These are phyloP conservation scores for Anethum foeniculum DNA, from an alignment of 140 eudicot genomes.

Conservation along the genomic window DNA sequence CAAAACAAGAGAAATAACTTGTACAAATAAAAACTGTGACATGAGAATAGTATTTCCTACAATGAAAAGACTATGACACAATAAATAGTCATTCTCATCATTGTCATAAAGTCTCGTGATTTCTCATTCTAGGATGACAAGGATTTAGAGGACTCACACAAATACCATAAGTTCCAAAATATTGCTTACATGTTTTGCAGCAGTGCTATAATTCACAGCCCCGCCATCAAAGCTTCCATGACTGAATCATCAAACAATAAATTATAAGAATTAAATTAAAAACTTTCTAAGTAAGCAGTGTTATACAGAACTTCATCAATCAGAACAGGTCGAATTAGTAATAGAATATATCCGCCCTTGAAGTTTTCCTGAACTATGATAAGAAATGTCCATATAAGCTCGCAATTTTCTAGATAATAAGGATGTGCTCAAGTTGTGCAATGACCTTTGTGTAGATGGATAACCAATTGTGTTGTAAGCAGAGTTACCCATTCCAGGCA, in stretches of 20 bases:
- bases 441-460: conserved; percentile 99
- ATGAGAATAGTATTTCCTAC: neutral
- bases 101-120: neutral
- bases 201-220: conserved; percentile 19
- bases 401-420: conserved; percentile 31
- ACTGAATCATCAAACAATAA: conserved; percentile 30
- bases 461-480: conserved; percentile 97
- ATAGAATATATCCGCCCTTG: conserved; percentile 28
- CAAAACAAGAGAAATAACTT: neutral
- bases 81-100: neutral
- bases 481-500: conserved; percentile 96
- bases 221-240: conserved; percentile 43
- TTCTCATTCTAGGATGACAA: neutral
- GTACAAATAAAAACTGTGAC: neutral
- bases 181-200: conserved; percentile 45
- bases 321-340: conserved; percentile 25
- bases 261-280: conserved; percentile 13
- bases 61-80: neutral
- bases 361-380: conserved; percentile 37
- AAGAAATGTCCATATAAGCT: conserved; percentile 23
- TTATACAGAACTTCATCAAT: conserved; percentile 22
- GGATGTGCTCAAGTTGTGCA: conserved; percentile 94
- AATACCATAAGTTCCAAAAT: neutral
- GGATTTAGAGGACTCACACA: neutral
- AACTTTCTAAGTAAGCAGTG: neutral